These are phyloP conservation scores for Epichloe sibirici DNA, from an alignment of 2,329 filamentous ascomycete species.

Conservation along the genomic window DNA sequence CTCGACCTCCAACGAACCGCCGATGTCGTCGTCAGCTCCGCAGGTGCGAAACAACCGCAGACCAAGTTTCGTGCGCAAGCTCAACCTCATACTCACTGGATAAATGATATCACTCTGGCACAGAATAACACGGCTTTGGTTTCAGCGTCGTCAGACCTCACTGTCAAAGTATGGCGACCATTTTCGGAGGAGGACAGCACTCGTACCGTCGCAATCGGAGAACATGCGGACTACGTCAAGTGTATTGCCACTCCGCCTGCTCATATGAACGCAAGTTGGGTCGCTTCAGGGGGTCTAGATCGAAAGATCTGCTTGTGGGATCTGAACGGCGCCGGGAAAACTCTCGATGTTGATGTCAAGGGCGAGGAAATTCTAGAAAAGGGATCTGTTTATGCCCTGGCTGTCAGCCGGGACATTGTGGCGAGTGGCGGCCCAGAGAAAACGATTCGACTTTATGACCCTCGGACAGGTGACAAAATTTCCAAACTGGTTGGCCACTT, in stretches of 20 bases:
- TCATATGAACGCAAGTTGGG: constrained; percentile 60
- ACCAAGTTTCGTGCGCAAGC: constrained; percentile 50
- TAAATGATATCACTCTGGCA: constrained; percentile 81
- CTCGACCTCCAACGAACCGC: constrained; percentile 43
- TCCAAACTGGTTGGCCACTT: constrained; percentile 97
- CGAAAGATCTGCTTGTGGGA: constrained; percentile 92
- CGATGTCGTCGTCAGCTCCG: constrained; percentile 16
- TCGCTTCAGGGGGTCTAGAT: constrained; percentile 87
- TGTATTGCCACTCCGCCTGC: constrained; percentile 65
- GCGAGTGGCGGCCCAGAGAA: constrained; percentile 92
- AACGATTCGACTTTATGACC: constrained; percentile 85
- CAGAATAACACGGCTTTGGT: constrained; percentile 69
- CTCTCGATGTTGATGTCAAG: constrained; percentile 71
- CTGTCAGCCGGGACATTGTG: constrained; percentile 65
- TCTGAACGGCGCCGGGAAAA: constrained; percentile 74
- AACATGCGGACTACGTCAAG: constrained; percentile 95
- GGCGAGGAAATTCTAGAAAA: constrained; percentile 80
- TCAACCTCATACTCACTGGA: constrained; percentile 84
- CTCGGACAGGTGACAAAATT: constrained; percentile 74
- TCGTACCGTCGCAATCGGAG: constrained; percentile 59
- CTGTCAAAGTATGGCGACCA: constrained; percentile 86
- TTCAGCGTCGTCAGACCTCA: constrained; percentile 86
- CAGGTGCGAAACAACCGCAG: constrained; percentile 22
- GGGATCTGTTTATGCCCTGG: constrained; percentile 87
- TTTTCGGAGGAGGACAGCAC: constrained; percentile 43